Conservation (phyloP, 352 stramenopile genomes). For the Pythium myriotylum region DNA sequence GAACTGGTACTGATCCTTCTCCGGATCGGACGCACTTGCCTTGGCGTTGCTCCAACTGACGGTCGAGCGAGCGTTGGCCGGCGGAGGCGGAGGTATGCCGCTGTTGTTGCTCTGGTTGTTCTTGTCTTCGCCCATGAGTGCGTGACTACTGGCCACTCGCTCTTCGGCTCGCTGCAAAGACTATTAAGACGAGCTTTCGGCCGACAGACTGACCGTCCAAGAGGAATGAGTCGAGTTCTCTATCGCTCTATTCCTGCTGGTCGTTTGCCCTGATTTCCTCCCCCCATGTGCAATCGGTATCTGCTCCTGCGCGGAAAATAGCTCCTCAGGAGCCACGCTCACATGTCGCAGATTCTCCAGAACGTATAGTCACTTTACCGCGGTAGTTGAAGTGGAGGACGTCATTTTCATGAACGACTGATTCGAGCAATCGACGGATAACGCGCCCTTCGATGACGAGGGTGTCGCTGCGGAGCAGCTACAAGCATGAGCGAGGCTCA, state of each 20-base stretch:
- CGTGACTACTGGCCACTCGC: background rate
- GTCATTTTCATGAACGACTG: background rate
- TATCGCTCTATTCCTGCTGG: conserved; percentile 1
- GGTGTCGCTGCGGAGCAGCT: no score
- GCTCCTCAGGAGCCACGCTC: background rate
- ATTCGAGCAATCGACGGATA: no score
- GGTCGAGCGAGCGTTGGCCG: conserved; percentile 3
- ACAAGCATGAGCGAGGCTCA: no score
- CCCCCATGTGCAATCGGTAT: background rate
- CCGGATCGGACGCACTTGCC: conserved; percentile 6
- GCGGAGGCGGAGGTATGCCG: background rate
- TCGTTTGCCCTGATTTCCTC: background rate
- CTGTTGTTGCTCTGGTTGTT: conserved; percentile 15
- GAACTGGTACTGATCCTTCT: conserved; percentile 29
- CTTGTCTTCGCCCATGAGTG: conserved; percentile 15
- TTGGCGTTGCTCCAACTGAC: conserved; percentile 31
- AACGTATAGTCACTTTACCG: background rate
- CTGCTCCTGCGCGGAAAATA: background rate
- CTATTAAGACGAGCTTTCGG: no score
- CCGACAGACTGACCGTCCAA: background rate
- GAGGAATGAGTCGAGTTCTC: background rate
- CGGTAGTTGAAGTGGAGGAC: background rate
- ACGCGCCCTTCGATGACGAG: no score
- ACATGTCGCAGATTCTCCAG: conserved; percentile 9
- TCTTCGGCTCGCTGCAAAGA: background rate